Evolutionary conservation across 257 asterid genomes (phyloP), one percentile per base, ranked within the genome.

Genomic region (Osmanthus fragrans): DNA sequence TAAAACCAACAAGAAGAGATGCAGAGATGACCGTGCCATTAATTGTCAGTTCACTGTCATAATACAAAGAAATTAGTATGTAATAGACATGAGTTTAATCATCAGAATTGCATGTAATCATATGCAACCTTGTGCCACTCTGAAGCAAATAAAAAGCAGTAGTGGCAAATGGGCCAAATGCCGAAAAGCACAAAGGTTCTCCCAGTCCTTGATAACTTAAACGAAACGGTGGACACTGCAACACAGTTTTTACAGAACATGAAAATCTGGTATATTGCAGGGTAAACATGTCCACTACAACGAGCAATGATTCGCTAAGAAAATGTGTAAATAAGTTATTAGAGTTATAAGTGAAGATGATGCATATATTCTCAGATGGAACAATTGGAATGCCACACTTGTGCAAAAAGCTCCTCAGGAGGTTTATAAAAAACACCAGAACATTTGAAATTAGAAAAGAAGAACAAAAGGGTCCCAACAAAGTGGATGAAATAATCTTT

Each of bases 221-320:
- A 15, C 98, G 92, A 84, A 92, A 94, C 4, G 97, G 97, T 5
- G 98, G 98, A 76, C 97, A 91, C 97, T 94, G 91, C 84, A 80
- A 70, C 65, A 77, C 15, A 67, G 42, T 69, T 58, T 64, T 30
- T 4, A 29, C 33, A 63, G 42, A 39, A 23, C 21, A 63, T 70
- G 15, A 47, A 40, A 30, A 39, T 25, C 19, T n/a, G 58, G 27
- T 65, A 6, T 23, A 60, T 56, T 60, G 68, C 68, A 23, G 1
- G 2, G 15, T 60, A 60, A 60, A 60, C 27, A 60, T 60, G 6
- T 23, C 32, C 5, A 36, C 16, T 58, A 60, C 29, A 58, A 58
- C 13, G 0, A 7, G 66, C 66, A 21, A 58, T 58, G 29, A 19
- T 1, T 29, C 9, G 18, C 25, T 67, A 27, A 64, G 51, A 73